Conservation (phyloP, 305 asterid species). For the Fraxinus baroniana region DNA sequence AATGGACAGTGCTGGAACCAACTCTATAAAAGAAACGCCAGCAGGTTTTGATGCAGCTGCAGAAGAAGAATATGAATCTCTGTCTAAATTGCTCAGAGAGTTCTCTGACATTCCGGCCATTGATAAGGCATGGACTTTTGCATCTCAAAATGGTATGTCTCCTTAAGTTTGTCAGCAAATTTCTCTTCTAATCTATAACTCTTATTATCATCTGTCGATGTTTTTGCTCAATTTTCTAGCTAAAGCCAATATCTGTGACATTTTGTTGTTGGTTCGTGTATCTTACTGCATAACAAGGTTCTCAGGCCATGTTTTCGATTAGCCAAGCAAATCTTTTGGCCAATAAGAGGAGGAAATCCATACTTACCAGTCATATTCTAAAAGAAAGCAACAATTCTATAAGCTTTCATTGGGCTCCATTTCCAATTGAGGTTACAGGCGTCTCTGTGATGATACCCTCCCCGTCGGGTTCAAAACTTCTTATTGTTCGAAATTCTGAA, state of each 20-base stretch:
- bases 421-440: conserved; percentile 73
- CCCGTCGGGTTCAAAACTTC: conserved; percentile 86
- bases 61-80: conserved; percentile 55
- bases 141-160: conserved; percentile 52
- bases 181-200: neutral
- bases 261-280: conserved; percentile 6
- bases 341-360: conserved; percentile 67
- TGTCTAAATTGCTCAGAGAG: conserved; percentile 63
- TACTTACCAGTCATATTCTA: conserved; percentile 62
- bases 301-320: conserved; percentile 69
- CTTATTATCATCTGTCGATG: neutral
- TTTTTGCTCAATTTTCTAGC: conserved; percentile 5
- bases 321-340: conserved; percentile 75
- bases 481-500: conserved; percentile 68
- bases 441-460: conserved; percentile 73
- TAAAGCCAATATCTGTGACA: conserved; percentile 15
- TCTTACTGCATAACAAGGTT: conserved; percentile 44
- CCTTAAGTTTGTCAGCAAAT: conserved; percentile 1
- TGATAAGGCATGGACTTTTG: conserved; percentile 90
- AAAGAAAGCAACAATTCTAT: conserved; percentile 39
- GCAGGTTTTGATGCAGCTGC: conserved; percentile 40
- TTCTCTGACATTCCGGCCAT: conserved; percentile 62
- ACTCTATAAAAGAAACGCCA: conserved; percentile 34
- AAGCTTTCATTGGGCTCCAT: conserved; percentile 74
- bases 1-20: conserved; percentile 52